Evolutionary conservation across 2,329 filamentous ascomycete genomes (phyloP).

Genomic region (Claviceps sp.): DNA sequence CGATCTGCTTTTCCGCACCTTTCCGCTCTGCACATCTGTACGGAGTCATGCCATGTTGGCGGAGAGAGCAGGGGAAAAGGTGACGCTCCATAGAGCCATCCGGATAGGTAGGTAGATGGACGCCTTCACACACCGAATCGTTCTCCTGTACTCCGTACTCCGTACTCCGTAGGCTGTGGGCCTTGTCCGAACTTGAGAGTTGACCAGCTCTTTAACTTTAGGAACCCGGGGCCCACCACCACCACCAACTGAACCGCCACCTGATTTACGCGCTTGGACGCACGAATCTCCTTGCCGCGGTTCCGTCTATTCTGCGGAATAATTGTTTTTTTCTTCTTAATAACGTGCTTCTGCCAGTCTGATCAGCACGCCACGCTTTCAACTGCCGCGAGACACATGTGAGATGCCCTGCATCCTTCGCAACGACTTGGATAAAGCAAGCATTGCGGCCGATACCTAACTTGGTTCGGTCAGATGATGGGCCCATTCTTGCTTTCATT

Average conservation of each 20-base stretch:
- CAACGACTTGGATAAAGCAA: too few relatives aligned
- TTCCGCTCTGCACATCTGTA: background rate
- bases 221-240: background rate
- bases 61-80: background rate
- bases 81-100: background rate
- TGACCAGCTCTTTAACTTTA: background rate
- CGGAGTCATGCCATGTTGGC: background rate
- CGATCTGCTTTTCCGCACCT: background rate
- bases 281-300: conserved; percentile 3
- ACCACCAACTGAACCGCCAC: background rate
- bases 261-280: background rate
- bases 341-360: too few relatives aligned
- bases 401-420: too few relatives aligned
- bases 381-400: too few relatives aligned
- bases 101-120: background rate
- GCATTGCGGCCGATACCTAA: too few relatives aligned
- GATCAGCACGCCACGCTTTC: too few relatives aligned
- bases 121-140: background rate
- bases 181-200: too few relatives aligned
- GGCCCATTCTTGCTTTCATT: too few relatives aligned
- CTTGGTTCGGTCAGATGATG: too few relatives aligned
- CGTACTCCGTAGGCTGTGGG: too few relatives aligned
- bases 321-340: too few relatives aligned
- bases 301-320: background rate
- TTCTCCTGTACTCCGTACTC: background rate